Conservation (phyloP, 2,329 filamentous ascomycete genomes). For the Botryotinia convoluta region DNA sequence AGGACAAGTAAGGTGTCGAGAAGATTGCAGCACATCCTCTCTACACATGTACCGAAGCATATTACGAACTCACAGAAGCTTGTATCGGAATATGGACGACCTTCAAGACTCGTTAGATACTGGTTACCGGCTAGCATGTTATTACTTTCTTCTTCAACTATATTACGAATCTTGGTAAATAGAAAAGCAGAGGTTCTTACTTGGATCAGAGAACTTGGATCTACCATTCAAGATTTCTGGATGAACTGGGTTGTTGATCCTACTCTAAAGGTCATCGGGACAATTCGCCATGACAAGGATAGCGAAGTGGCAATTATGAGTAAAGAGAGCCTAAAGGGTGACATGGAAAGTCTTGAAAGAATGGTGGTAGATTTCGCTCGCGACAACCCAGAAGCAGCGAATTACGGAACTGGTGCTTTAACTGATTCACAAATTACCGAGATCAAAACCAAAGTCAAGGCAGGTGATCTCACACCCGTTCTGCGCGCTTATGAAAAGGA, state of each 20-base stretch:
- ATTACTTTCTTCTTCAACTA: constrained; percentile 79
- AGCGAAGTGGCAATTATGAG: constrained; percentile 98
- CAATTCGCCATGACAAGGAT: constrained; percentile 86
- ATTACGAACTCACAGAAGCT: constrained; percentile 53
- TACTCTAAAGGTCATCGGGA: constrained; percentile 76
- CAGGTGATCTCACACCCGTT: constrained; percentile 91
- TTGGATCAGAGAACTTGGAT: constrained; percentile 77
- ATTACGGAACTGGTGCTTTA: constrained; percentile 49
- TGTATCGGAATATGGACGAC: constrained; percentile 68
- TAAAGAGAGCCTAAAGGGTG: constrained; percentile 83
- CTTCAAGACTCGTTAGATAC: constrained; percentile 73
- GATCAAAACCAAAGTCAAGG: constrained; percentile 75
- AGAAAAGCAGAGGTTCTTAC: constrained; percentile 71
- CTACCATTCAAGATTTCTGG: constrained; percentile 86
- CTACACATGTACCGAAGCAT: constrained; percentile 67
- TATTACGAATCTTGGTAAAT: constrained; percentile 75
- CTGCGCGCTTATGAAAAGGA: constrained; percentile 89
- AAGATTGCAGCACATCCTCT: constrained; percentile 67
- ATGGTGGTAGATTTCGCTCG: constrained; percentile 97
- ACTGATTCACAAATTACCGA: constrained; percentile 68
- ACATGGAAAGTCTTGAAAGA: constrained; percentile 86
- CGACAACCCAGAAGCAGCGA: constrained; percentile 68
- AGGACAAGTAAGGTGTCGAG: constrained; percentile 59
- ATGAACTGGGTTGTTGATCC: constrained; percentile 94
- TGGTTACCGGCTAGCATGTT: constrained; percentile 76